Evolutionary conservation across 768 basidiomycete species (phyloP).

Genomic region (Tulasnella sp.): DNA sequence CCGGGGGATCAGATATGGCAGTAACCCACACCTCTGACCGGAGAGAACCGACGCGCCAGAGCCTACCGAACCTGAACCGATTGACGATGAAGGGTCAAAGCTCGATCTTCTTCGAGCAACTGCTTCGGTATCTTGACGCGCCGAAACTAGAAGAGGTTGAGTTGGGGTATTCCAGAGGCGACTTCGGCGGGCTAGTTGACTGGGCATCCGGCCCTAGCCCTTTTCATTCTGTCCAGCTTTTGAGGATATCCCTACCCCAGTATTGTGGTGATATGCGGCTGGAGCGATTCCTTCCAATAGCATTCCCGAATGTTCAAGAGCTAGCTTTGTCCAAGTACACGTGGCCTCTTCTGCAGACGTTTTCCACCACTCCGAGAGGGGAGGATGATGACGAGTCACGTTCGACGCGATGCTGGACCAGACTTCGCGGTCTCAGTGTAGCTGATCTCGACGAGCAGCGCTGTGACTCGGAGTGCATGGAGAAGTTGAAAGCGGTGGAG

Average conservation of each 20-base stretch:
- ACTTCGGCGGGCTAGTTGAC: neutral
- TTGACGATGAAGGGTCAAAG: neutral
- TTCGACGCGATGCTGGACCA: neutral
- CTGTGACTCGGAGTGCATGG: neutral
- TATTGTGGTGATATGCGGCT: neutral
- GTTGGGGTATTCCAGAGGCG: neutral
- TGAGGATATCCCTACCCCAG: neutral
- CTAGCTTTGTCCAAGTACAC: neutral
- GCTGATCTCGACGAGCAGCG: neutral
- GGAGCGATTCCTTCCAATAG: neutral
- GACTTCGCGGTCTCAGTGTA: neutral
- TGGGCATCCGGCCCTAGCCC: neutral
- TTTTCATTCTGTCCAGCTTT: neutral
- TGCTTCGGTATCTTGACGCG: neutral
- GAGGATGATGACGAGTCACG: too few species aligned
- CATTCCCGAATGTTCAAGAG: neutral
- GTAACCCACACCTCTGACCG: neutral
- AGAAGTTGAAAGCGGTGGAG: neutral
- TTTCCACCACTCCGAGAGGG: too few species aligned
- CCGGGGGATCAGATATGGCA: neutral
- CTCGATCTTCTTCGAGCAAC: neutral
- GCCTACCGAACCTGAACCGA: neutral
- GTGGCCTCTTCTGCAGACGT: neutral
- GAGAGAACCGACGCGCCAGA: neutral
- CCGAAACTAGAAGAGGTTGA: neutral